phyloP scores from a whole-genome alignment of 129 eudicot genomes.

The Helianthus tuberosus region DNA sequence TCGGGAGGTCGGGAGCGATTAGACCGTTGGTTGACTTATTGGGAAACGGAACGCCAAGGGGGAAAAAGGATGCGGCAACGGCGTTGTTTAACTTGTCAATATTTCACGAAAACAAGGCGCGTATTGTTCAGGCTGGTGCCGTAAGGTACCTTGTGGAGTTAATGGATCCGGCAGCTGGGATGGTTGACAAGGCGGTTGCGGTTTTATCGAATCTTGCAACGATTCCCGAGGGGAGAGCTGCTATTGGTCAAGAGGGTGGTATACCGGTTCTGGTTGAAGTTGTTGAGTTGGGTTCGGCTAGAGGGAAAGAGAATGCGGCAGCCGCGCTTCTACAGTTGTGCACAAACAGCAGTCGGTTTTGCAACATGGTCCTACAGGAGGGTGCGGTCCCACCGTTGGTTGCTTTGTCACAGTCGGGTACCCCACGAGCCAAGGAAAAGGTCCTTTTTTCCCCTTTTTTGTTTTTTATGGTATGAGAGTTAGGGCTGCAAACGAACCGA shows the following conservation, averaged over 20 bases:
- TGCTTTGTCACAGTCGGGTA: constrained; percentile 86
- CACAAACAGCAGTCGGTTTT: constrained; percentile 74
- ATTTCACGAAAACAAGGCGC: constrained; percentile 72
- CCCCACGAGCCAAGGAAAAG: constrained; percentile 89
- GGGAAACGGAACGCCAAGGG: constrained; percentile 84
- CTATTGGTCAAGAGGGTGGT: constrained; percentile 79
- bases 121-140: constrained; percentile 87
- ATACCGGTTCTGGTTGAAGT: constrained; percentile 88
- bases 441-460: constrained; percentile 34
- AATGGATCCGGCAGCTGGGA: constrained; percentile 97
- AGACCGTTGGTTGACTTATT: constrained; percentile 80
- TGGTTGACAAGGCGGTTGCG: constrained; percentile 95
- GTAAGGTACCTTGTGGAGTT: constrained; percentile 82
- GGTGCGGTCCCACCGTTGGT: constrained; percentile 92
- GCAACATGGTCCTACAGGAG: constrained; percentile 78
- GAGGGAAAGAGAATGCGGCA: constrained; percentile 97
- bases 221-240: constrained; percentile 75
- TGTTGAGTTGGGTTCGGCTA: constrained; percentile 89
- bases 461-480: background rate
- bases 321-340: constrained; percentile 90
- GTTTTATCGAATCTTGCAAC: constrained; percentile 91
- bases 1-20: constrained; percentile 87
- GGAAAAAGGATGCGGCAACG: constrained; percentile 92
- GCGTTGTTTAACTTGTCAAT: constrained; percentile 86
- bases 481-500: too few relatives aligned